These are phyloP conservation scores for Saitozyma sp. DNA, from an alignment of 768 basidiomycete genomes.

Conservation along the genomic window DNA sequence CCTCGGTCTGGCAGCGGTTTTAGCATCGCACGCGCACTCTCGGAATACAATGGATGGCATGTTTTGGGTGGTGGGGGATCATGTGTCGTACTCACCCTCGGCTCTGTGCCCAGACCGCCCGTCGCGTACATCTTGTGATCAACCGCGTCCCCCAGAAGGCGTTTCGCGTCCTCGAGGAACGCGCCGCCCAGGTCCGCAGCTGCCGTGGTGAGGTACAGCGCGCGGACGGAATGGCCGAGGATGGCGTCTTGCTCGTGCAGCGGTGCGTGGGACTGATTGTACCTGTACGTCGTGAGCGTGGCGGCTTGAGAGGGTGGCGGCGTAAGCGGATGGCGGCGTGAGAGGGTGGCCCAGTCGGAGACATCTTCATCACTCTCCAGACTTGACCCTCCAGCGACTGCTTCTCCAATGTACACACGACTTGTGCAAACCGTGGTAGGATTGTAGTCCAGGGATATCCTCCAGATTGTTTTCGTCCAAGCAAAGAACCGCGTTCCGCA, in stretches of 20 bases:
- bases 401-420: too few species aligned
- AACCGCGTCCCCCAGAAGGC: slow-evolving; percentile 23
- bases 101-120: slow-evolving; percentile 26
- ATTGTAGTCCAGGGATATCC: too few species aligned
- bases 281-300: slow-evolving; percentile 12
- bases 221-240: slow-evolving; percentile 33
- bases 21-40: too few species aligned
- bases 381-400: too few species aligned
- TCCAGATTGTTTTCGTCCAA: not conserved
- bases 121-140: slow-evolving; percentile 35
- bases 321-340: not conserved
- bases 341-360: too few species aligned
- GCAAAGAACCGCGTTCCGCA: not conserved
- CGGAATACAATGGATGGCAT: too few species aligned
- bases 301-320: too few species aligned
- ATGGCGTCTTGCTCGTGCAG: slow-evolving; percentile 28
- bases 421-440: too few species aligned
- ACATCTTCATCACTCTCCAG: too few species aligned
- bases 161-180: slow-evolving; percentile 25
- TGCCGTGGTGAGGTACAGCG: slow-evolving; percentile 31
- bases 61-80: too few species aligned
- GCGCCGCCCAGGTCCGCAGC: slow-evolving; percentile 29
- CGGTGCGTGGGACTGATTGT: slow-evolving; percentile 28
- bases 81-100: slow-evolving; percentile 1
- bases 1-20: slow-evolving; percentile 12